phyloP scores from a whole-genome alignment of 2,329 filamentous ascomycete genomes.

The Fusarium sp. region DNA sequence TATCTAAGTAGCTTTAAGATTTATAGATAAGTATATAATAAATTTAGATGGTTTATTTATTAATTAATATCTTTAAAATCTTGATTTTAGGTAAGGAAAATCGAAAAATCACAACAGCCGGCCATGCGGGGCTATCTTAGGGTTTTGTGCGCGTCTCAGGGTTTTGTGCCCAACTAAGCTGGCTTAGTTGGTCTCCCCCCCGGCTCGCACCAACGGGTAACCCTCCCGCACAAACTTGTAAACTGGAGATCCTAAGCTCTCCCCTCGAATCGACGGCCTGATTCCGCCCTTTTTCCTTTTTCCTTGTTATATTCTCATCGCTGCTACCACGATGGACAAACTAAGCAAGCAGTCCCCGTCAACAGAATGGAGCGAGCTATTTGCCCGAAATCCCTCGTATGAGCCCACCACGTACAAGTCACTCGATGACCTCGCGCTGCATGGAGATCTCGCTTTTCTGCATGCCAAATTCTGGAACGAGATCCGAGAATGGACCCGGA shows the following conservation, averaged over 20 bases:
- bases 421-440: not conserved
- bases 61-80: too few relatives aligned
- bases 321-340: not conserved
- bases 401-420: not conserved
- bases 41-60: too few relatives aligned
- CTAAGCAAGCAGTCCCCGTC: not conserved
- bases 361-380: not conserved
- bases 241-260: not conserved
- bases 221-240: not conserved
- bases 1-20: too few relatives aligned
- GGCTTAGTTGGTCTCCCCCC: too few relatives aligned
- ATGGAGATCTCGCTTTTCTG: not conserved
- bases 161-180: too few relatives aligned
- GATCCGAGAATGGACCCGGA: not conserved
- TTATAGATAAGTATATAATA: too few relatives aligned
- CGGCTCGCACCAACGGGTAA: not conserved
- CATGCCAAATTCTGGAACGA: not conserved
- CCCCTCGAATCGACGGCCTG: too few relatives aligned
- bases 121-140: too few relatives aligned
- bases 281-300: fast-evolving
- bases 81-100: too few relatives aligned
- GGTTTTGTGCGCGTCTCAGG: too few relatives aligned
- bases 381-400: not conserved
- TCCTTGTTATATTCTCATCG: too few relatives aligned
- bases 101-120: too few relatives aligned